phyloP scores from a whole-genome alignment of 164 flowering plant genomes.

The Platanus orientalis region DNA sequence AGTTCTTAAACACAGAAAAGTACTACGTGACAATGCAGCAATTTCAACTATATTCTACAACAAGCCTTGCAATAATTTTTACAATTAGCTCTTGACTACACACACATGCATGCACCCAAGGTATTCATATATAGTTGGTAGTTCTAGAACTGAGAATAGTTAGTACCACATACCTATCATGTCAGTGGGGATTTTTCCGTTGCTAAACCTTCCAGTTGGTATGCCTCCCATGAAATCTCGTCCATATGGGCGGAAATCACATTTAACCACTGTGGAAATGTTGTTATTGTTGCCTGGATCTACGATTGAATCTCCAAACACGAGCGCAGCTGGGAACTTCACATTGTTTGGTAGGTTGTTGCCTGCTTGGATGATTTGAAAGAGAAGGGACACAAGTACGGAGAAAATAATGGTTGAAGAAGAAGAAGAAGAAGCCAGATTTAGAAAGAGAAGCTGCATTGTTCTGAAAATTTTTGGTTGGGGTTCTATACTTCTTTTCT shows the following conservation, averaged over 20 bases:
- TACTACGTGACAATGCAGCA: no score
- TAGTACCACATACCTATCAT: slow-evolving; percentile 20
- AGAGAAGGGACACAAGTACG: neutral
- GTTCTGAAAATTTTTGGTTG: no score
- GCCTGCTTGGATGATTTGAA: neutral
- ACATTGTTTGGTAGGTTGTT: neutral
- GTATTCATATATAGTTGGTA: no score
- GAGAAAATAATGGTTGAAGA: neutral
- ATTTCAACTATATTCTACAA: no score
- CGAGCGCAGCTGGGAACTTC: neutral
- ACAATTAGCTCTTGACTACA: no score
- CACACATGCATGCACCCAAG: no score
- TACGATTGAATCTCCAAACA: neutral
- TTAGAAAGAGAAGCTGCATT: neutral
- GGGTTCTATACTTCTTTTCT: neutral
- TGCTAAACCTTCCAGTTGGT: slow-evolving; percentile 45
- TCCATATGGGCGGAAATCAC: neutral
- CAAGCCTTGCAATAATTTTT: no score
- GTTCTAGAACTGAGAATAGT: neutral
- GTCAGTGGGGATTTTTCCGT: slow-evolving; percentile 7
- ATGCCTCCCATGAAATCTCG: neutral
- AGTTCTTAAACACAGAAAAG: no score
- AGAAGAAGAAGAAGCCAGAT: neutral
- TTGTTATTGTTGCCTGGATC: neutral
- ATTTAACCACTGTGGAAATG: neutral